A percentile compares a stretch with the other conserved stretches of the same genome.
phyloP scores from a whole-genome alignment of 1,284 basidiomycete species.

The Boletus sp. region DNA sequence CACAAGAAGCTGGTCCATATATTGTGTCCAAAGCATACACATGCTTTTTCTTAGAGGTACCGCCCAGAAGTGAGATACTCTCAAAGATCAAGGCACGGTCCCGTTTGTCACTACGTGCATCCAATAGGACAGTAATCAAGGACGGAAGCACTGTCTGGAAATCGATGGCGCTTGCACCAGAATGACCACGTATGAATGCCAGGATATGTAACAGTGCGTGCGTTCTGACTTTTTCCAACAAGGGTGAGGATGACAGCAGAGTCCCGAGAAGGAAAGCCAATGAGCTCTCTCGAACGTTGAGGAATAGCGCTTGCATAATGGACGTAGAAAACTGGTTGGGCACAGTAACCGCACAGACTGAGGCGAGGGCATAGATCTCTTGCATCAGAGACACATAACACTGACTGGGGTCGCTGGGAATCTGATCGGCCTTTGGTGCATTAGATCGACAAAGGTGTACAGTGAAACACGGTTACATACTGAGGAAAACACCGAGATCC shows the following conservation, averaged over 20 bases:
- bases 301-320: conserved; percentile 66
- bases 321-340: conserved; percentile 46
- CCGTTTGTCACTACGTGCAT: conserved; percentile 52
- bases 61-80: conserved; percentile 51
- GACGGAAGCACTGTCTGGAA: conserved; percentile 87
- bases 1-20: conserved; percentile 70
- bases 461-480: conserved; percentile 6
- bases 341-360: conserved; percentile 39
- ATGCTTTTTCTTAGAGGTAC: conserved; percentile 41
- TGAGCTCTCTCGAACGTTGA: conserved; percentile 63
- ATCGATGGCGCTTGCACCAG: conserved; percentile 58
- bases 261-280: conserved; percentile 79
- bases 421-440: conserved; percentile 11
- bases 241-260: conserved; percentile 43
- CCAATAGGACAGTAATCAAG: conserved; percentile 64
- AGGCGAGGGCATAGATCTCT: conserved; percentile 60
- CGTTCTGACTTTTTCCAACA: conserved; percentile 38
- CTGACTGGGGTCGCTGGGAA: conserved; percentile 28
- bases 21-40: conserved; percentile 83
- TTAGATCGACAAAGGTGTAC: background rate
- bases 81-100: conserved; percentile 64
- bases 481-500: conserved; percentile 24
- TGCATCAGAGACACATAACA: conserved; percentile 56
- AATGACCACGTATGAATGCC: conserved; percentile 77
- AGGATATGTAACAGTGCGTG: conserved; percentile 59